Evolutionary conservation across 306 rosid species (phyloP).

Genomic region (Quercus robur): DNA sequence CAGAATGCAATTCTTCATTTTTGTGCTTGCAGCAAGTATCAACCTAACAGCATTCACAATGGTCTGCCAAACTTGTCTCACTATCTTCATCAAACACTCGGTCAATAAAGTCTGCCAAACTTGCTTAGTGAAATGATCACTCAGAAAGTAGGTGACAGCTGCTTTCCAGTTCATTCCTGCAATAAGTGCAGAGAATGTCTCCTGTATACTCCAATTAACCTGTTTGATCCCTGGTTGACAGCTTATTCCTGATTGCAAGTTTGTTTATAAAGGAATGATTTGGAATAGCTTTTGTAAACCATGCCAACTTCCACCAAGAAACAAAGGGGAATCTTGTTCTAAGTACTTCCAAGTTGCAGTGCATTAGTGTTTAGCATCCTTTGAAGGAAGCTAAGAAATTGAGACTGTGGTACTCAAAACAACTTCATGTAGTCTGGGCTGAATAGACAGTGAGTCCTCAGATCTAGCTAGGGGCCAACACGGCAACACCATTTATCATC

Average conservation of each 20-base stretch:
- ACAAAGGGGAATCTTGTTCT: background rate
- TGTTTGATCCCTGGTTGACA: background rate
- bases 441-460: background rate
- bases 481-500: background rate
- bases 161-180: background rate
- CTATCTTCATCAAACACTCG: background rate
- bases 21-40: background rate
- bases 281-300: background rate
- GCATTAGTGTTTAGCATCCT: background rate
- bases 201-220: background rate
- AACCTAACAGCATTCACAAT: background rate
- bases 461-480: background rate
- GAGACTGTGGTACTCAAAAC: background rate
- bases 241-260: background rate
- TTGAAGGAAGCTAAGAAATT: background rate
- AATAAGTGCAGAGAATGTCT: background rate
- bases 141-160: background rate
- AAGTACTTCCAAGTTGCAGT: background rate
- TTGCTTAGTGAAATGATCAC: background rate
- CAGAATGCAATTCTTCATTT: too few relatives aligned
- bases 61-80: background rate
- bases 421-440: background rate
- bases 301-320: background rate
- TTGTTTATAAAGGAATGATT: background rate
- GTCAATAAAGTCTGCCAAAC: background rate